Percentiles rank a stretch among this genome's conserved stretches.
These are phyloP conservation scores for Castanopsis chinensis DNA, from an alignment of 306 rosid genomes.

Conservation along the genomic window DNA sequence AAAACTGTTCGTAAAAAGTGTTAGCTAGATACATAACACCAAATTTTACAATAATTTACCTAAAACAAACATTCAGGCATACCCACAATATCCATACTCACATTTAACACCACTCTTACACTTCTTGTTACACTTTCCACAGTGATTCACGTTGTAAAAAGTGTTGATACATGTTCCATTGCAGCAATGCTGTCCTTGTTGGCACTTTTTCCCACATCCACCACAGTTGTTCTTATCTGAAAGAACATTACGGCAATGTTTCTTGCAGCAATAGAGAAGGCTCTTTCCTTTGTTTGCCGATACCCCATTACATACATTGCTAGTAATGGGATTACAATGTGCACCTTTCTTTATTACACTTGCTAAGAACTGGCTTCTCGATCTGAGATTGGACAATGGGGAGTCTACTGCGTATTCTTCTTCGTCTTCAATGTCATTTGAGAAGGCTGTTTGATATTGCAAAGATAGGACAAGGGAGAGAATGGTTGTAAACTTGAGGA, in stretches of 20 bases:
- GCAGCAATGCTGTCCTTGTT: slow-evolving; percentile 49
- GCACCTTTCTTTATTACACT: slow-evolving; percentile 44
- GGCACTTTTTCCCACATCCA: slow-evolving; percentile 54
- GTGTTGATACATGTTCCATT: slow-evolving; percentile 42
- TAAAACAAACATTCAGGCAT: not conserved
- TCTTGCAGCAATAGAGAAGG: slow-evolving; percentile 67
- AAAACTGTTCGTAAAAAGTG: too few relatives aligned
- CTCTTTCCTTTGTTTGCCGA: slow-evolving; percentile 50
- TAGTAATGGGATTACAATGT: slow-evolving; percentile 24
- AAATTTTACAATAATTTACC: too few relatives aligned
- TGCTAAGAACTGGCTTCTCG: slow-evolving; percentile 51
- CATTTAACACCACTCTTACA: slow-evolving; percentile 46
- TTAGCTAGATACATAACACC: too few relatives aligned
- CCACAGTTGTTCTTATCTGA: slow-evolving; percentile 61
- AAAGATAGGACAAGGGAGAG: slow-evolving; percentile 31
- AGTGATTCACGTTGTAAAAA: slow-evolving; percentile 27
- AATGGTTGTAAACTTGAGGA: slow-evolving; percentile 35
- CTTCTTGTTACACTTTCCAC: slow-evolving; percentile 63
- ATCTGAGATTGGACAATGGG: slow-evolving; percentile 25
- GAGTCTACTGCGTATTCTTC: slow-evolving; percentile 41
- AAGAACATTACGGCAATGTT: slow-evolving; percentile 56
- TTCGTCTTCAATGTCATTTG: slow-evolving; percentile 17
- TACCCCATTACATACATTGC: slow-evolving; percentile 56
- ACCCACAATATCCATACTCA: slow-evolving; percentile 52
- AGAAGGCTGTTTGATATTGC: slow-evolving; percentile 20